Evolutionary conservation across 2,329 filamentous ascomycete species (phyloP).

Genomic region (Tolypocladium pustulatum): DNA sequence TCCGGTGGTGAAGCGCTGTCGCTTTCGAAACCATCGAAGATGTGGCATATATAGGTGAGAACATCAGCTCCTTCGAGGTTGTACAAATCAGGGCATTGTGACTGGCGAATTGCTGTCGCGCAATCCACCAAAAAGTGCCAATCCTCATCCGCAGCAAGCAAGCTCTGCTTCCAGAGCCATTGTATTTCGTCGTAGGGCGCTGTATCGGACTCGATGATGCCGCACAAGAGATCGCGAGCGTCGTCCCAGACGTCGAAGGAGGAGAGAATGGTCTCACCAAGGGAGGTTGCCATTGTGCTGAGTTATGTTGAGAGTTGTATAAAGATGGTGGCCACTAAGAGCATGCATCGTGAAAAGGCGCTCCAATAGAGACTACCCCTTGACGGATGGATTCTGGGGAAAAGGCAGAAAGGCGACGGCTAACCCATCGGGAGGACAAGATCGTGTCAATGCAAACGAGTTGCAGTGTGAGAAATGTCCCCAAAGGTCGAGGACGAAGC

Average conservation of each 20-base stretch:
- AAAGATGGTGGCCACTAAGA: neutral
- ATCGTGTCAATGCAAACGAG: neutral
- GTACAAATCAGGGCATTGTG: constrained; percentile 3
- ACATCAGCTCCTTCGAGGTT: constrained; percentile 22
- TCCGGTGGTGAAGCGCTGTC: constrained; percentile 2
- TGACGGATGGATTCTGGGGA: neutral
- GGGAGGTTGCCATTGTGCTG: neutral
- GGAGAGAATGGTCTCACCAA: constrained; percentile 13
- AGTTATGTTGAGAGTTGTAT: neutral
- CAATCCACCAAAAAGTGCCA: constrained; percentile 23
- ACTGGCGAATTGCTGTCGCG: constrained; percentile 17
- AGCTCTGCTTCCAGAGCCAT: constrained; percentile 17
- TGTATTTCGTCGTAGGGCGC: constrained; percentile 16
- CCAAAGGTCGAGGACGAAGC: neutral
- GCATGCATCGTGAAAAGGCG: neutral
- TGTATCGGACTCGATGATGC: constrained; percentile 15
- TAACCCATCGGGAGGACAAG: neutral
- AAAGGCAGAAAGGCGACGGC: neutral
- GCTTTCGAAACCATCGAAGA: constrained; percentile 7
- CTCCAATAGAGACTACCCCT: neutral
- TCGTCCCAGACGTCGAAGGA: constrained; percentile 23
- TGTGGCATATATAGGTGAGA: constrained; percentile 18
- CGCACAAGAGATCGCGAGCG: constrained; percentile 18
- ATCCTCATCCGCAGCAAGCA: constrained; percentile 21
- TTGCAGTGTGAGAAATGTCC: neutral